Conservation (phyloP, 257 asterid species). For the Ballota nigra region DNA sequence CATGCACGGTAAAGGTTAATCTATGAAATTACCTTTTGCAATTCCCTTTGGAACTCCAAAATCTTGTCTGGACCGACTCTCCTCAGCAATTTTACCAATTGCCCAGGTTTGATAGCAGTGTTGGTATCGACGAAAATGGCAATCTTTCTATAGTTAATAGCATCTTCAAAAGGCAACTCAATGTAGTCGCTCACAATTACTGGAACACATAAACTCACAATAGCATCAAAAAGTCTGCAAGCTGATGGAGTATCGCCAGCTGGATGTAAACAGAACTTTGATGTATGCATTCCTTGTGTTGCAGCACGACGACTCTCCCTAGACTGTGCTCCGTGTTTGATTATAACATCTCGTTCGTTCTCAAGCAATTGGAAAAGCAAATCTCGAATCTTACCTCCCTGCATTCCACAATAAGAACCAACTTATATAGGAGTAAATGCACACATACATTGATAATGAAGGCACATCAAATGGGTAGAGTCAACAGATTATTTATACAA, state of each 20-base stretch:
- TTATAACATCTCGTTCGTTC: slow-evolving; percentile 68
- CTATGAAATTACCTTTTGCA: slow-evolving; percentile 55
- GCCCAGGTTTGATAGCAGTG: slow-evolving; percentile 69
- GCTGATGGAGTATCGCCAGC: slow-evolving; percentile 99
- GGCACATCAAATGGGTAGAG: no score
- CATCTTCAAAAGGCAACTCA: slow-evolving; percentile 96
- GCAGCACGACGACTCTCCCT: slow-evolving; percentile 96
- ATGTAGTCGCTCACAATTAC: slow-evolving; percentile 84
- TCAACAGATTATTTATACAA: no score
- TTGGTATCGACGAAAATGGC: slow-evolving; percentile 75
- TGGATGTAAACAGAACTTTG: slow-evolving; percentile 92
- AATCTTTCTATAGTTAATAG: slow-evolving; percentile 80
- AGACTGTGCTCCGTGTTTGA: slow-evolving; percentile 91
- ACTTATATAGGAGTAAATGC: slow-evolving; percentile 10
- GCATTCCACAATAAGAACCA: slow-evolving; percentile 19
- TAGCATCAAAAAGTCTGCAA: slow-evolving; percentile 96
- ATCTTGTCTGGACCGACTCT: slow-evolving; percentile 45
- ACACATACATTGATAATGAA: not conserved
- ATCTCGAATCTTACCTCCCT: slow-evolving; percentile 97
- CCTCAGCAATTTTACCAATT: slow-evolving; percentile 75
- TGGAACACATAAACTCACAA: slow-evolving; percentile 94
- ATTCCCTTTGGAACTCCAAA: slow-evolving; percentile 74
- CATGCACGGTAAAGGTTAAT: not conserved
- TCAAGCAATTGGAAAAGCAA: slow-evolving; percentile 87
- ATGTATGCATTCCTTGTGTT: slow-evolving; percentile 87